phyloP scores from a whole-genome alignment of 164 flowering plant species.

The Macadamia integrifolia region DNA sequence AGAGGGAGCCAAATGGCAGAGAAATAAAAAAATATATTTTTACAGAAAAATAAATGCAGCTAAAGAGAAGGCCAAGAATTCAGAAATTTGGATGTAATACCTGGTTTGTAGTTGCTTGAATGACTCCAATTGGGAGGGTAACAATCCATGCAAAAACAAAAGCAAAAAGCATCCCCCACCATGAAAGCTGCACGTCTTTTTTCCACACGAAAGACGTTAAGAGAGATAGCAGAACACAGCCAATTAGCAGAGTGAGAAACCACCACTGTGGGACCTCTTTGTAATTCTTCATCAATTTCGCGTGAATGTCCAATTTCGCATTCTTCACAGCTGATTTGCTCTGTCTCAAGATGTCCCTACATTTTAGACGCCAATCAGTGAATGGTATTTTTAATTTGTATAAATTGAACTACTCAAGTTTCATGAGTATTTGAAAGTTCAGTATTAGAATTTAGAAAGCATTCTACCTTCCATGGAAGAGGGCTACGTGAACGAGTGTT shows the following conservation, averaged over 20 bases:
- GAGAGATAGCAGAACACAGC: slow-evolving; percentile 1
- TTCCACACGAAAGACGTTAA: slow-evolving; percentile 1
- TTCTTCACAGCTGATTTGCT: slow-evolving; percentile 48
- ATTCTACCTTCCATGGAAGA: slow-evolving; percentile 76
- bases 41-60: neutral
- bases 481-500: slow-evolving; percentile 78
- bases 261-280: slow-evolving; percentile 10
- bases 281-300: slow-evolving; percentile 56
- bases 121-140: slow-evolving; percentile 92
- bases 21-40: too few species aligned
- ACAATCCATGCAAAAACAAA: slow-evolving; percentile 71
- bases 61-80: neutral
- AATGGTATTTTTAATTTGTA: too few species aligned
- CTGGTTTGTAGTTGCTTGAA: slow-evolving; percentile 97
- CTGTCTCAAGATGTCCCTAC: slow-evolving; percentile 73
- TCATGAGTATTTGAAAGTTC: too few species aligned
- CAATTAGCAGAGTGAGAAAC: neutral
- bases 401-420: too few species aligned
- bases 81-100: slow-evolving; percentile 21
- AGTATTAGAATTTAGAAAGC: neutral
- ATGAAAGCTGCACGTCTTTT: slow-evolving; percentile 16
- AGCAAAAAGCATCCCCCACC: slow-evolving; percentile 53
- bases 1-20: too few species aligned
- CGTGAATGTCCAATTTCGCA: slow-evolving; percentile 30
- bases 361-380: slow-evolving; percentile 10